Conservation (phyloP, 2,329 filamentous ascomycete species). For the Metarhizium album region DNA sequence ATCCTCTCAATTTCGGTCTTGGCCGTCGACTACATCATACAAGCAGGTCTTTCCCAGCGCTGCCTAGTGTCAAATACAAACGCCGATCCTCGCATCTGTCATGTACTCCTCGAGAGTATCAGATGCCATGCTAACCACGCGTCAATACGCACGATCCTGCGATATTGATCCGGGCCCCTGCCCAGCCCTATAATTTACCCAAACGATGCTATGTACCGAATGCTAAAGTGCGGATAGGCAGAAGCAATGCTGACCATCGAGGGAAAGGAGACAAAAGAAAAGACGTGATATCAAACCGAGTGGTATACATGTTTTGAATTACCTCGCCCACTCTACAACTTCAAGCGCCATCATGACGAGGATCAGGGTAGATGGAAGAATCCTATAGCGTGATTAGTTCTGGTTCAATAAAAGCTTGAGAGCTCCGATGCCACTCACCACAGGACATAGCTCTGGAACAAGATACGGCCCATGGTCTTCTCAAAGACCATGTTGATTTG, state of each 20-base stretch:
- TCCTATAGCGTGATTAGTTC: conserved; percentile 41
- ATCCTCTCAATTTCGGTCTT: background rate
- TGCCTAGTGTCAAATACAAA: background rate
- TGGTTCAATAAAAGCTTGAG: too few species aligned
- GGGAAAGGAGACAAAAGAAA: background rate
- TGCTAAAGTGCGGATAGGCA: background rate
- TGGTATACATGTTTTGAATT: conserved; percentile 6
- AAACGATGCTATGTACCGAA: background rate
- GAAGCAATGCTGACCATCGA: background rate
- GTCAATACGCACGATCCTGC: background rate
- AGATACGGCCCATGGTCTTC: conserved; percentile 79
- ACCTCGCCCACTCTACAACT: conserved; percentile 74
- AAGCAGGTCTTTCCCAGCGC: background rate
- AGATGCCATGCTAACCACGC: background rate
- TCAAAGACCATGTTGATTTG: conserved; percentile 97
- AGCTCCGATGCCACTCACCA: conserved; percentile 48
- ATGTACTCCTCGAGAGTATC: background rate
- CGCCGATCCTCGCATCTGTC: background rate
- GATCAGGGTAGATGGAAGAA: conserved; percentile 82
- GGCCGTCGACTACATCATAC: background rate
- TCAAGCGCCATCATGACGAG: conserved; percentile 88
- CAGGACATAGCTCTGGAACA: conserved; percentile 83
- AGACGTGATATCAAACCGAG: background rate
- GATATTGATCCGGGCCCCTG: background rate
- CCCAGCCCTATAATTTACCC: background rate